phyloP scores from a whole-genome alignment of 2,329 filamentous ascomycete species.

The Colletotrichum nymphaeae region DNA sequence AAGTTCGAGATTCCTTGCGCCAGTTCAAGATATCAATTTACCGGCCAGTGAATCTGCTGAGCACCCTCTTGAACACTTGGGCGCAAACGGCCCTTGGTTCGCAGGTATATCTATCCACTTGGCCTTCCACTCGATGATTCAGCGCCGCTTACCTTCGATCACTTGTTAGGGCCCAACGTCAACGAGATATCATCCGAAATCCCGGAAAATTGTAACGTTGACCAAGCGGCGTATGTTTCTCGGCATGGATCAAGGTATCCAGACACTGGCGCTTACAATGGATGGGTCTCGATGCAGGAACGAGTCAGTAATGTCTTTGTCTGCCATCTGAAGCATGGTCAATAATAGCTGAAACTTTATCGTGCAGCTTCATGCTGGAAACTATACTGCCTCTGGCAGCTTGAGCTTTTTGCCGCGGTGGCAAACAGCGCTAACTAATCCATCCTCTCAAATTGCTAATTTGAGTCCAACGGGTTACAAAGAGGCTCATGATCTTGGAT shows the following conservation, averaged over 20 bases:
- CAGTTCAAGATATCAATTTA: slow-evolving; percentile 41
- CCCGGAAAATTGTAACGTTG: slow-evolving; percentile 67
- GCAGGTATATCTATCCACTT: slow-evolving; percentile 50
- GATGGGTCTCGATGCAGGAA: slow-evolving; percentile 62
- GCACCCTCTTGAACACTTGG: slow-evolving; percentile 59
- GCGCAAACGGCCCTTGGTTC: slow-evolving; percentile 65
- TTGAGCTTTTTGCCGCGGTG: slow-evolving; percentile 69
- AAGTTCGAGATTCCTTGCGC: slow-evolving; percentile 35
- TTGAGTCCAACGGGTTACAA: slow-evolving; percentile 72
- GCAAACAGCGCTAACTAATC: slow-evolving; percentile 67
- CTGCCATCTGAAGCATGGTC: neutral
- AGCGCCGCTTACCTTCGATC: neutral
- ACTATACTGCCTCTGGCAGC: slow-evolving; percentile 63
- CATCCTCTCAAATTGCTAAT: slow-evolving; percentile 66
- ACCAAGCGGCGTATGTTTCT: slow-evolving; percentile 69
- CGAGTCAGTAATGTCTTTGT: slow-evolving; percentile 48
- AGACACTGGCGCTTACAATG: slow-evolving; percentile 68
- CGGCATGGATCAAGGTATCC: slow-evolving; percentile 74
- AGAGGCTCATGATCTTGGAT: slow-evolving; percentile 68
- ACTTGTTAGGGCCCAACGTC: slow-evolving; percentile 61
- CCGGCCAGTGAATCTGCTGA: slow-evolving; percentile 43
- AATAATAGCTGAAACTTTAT: neutral
- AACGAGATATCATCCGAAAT: slow-evolving; percentile 64
- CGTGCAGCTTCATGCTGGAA: slow-evolving; percentile 60
- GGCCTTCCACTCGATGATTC: neutral